Conservation (phyloP, 768 basidiomycete genomes). For the Boletus vinaceobasis region DNA sequence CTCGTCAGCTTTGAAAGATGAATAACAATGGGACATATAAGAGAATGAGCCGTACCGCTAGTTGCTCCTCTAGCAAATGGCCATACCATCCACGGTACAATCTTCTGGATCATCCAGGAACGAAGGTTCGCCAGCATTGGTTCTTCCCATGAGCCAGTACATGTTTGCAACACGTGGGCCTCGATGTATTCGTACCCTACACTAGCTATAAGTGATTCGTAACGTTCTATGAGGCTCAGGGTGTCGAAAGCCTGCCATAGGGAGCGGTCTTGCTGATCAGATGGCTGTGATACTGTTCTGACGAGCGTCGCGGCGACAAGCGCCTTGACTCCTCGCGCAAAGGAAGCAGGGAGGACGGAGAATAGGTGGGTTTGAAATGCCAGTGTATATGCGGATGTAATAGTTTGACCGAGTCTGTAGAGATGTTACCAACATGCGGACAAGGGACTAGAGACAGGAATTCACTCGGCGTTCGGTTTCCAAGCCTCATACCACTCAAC, state of each 20-base stretch:
- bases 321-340: constrained; percentile 63
- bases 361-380: constrained; percentile 74
- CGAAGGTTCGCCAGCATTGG: constrained; percentile 60
- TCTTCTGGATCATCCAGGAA: constrained; percentile 73
- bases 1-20: constrained; percentile 53
- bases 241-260: constrained; percentile 63
- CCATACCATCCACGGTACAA: constrained; percentile 82
- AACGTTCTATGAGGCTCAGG: constrained; percentile 77
- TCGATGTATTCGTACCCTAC: constrained; percentile 89
- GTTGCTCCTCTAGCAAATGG: constrained; percentile 71
- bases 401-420: constrained; percentile 56
- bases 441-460: constrained; percentile 6
- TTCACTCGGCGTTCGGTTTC: constrained; percentile 64
- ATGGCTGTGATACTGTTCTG: constrained; percentile 19
- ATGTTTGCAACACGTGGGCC: constrained; percentile 59
- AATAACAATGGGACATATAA: not conserved
- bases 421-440: constrained; percentile 5
- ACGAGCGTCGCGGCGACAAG: constrained; percentile 58
- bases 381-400: constrained; percentile 59
- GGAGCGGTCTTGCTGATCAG: constrained; percentile 30
- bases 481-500: constrained; percentile 75
- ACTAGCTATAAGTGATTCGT: constrained; percentile 77
- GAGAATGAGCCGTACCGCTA: constrained; percentile 40
- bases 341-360: constrained; percentile 64
- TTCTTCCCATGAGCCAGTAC: constrained; percentile 65